Evolutionary conservation across 345 rosid genomes (phyloP), one percentile per base, ranked within the genome.

Genomic region (Abelmoschus esculentus): DNA sequence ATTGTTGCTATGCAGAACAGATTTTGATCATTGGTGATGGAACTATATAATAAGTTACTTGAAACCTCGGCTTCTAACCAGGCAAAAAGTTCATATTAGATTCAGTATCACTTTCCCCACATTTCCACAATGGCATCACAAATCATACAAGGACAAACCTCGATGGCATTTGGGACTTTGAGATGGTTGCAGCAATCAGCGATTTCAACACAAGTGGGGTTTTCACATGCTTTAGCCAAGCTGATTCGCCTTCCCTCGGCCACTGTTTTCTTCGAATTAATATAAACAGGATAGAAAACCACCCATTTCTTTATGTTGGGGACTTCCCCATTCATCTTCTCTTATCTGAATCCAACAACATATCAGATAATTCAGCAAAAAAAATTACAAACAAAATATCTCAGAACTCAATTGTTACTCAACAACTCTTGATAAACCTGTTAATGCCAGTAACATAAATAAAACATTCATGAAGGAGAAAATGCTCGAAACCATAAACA

Each of bases 211-310:
- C 88, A 90, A 52, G 87, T 96, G 8, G 95, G 98, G 57, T 83
- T 96, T 80, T 90, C 99, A 69, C 98, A 90, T 15, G 91, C 91
- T 74, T 86, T 87, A 59, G 80, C 76, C 56, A 74, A 55, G 77
- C 86, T 75, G 53, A 96, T 86, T 58, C 95, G 83, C 76, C 98
- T 83, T 26, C 98, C 99, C 55, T 92, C 86, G 17, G 97, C 97
- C 60, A 92, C 84, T 7, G 97, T 96, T 76, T 92, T 90, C 89
- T 89, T 96, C 2, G 96, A 86, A 64, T 96, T 96, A 10, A 96
- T 87, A 77, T 89, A 92, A 44, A 89, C 87, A 7, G 97, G 99
- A 72, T 90, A 92, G 57, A 96, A n/a, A 70, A 92, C 85, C 34
- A 84, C 71, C 98, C 97, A 90, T 75, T 86, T 92, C 86, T 89